Evolutionary conservation across 306 rosid genomes (phyloP).

Genomic region (Medicago arabica): DNA sequence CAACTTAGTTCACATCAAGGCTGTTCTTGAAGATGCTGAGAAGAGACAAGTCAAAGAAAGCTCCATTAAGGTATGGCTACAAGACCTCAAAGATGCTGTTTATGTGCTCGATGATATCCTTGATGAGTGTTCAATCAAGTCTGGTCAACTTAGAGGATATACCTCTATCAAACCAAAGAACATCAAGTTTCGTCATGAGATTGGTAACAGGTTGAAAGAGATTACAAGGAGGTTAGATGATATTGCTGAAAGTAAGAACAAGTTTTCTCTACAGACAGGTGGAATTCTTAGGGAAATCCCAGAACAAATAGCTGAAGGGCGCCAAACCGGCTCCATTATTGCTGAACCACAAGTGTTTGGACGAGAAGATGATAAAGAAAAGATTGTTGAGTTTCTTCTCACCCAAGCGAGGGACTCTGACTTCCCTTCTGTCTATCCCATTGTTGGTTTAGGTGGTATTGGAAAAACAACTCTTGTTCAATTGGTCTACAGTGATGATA

Average conservation of each 20-base stretch:
- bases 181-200: neutral
- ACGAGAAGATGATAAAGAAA: neutral
- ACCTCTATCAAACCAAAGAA: neutral
- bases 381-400: neutral
- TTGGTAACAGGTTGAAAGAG: neutral
- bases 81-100: neutral
- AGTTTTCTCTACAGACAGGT: neutral
- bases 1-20: neutral
- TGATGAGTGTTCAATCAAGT: neutral
- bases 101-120: neutral
- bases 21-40: constrained; percentile 6
- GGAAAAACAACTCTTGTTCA: constrained; percentile 16
- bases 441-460: neutral
- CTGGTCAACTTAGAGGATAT: neutral
- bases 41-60: neutral
- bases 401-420: neutral
- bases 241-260: neutral
- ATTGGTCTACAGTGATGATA: neutral
- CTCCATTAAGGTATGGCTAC: neutral
- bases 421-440: neutral
- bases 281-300: neutral
- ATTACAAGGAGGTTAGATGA: neutral
- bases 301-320: neutral
- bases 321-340: neutral
- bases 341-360: neutral